Evolutionary conservation across 2,329 filamentous ascomycete species (phyloP).

Genomic region (Laburnicola sp.): DNA sequence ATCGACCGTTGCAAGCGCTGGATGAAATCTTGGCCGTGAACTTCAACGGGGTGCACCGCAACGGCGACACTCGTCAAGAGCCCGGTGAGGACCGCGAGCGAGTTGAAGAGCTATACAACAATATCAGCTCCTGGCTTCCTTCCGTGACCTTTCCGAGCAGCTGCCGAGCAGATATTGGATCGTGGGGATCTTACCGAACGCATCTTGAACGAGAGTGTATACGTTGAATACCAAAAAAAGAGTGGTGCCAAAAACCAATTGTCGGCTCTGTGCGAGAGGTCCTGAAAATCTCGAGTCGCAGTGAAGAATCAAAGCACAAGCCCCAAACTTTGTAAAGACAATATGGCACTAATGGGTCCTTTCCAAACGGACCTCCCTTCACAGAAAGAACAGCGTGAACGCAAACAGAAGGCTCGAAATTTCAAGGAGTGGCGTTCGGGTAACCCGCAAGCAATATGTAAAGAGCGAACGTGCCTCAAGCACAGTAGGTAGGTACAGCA

Average conservation of each 20-base stretch:
- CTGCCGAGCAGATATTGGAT: neutral
- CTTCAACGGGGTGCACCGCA: constrained; percentile 60
- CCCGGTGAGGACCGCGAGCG: constrained; percentile 30
- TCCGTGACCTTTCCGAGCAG: neutral
- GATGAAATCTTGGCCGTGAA: constrained; percentile 64
- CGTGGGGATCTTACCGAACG: constrained; percentile 7
- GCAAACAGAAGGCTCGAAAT: neutral
- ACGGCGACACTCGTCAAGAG: constrained; percentile 49
- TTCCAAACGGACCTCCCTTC: neutral
- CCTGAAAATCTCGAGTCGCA: neutral
- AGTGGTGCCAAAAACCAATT: neutral
- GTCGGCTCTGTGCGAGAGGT: neutral
- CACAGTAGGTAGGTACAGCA: constrained; percentile 1
- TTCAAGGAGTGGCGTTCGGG: neutral
- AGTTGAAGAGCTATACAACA: constrained; percentile 28
- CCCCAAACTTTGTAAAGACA: too few relatives aligned
- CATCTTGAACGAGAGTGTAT: constrained; percentile 11
- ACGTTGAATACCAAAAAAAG: neutral
- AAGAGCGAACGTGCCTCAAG: constrained; percentile 8
- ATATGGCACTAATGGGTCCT: neutral
- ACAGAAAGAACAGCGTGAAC: neutral
- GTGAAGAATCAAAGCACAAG: neutral
- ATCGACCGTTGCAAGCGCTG: too few relatives aligned
- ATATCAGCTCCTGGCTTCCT: neutral
- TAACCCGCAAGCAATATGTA: neutral